phyloP scores from a whole-genome alignment of 176 grass and related monocot species.

The Eleusine indica region DNA sequence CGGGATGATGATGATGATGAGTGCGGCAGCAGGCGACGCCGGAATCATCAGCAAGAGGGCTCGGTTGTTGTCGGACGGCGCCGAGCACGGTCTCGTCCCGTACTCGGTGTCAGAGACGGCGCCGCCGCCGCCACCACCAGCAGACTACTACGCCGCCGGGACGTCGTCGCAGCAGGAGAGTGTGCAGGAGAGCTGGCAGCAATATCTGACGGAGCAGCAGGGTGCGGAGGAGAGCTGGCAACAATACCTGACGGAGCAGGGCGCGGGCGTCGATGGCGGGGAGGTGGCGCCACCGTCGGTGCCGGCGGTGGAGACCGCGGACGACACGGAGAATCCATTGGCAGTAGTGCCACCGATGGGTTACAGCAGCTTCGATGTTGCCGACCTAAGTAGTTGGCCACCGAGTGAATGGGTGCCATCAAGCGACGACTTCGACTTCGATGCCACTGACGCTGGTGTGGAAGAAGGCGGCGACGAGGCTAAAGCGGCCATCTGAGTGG shows the following conservation, averaged over 20 bases:
- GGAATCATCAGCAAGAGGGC: too few species aligned
- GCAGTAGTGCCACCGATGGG: not conserved
- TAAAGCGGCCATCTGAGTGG: too few species aligned
- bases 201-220: not conserved
- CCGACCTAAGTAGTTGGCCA: not conserved
- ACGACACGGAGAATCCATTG: not conserved
- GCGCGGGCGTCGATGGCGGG: not conserved
- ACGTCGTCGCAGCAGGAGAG: not conserved
- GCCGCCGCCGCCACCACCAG: too few species aligned
- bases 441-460: too few species aligned
- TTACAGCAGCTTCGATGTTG: not conserved
- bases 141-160: too few species aligned
- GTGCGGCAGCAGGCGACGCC: too few species aligned
- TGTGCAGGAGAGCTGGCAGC: not conserved
- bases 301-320: not conserved
- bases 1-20: too few species aligned
- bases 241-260: not conserved
- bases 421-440: not conserved
- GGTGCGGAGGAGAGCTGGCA: not conserved
- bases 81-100: too few species aligned
- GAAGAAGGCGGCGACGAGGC: not conserved
- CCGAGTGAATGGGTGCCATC: not conserved
- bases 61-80: too few species aligned
- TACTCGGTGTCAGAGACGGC: too few species aligned
- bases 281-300: too few species aligned